phyloP scores from a whole-genome alignment of 2,329 filamentous ascomycete genomes.

The Aspergillus ochraceoroseus region DNA sequence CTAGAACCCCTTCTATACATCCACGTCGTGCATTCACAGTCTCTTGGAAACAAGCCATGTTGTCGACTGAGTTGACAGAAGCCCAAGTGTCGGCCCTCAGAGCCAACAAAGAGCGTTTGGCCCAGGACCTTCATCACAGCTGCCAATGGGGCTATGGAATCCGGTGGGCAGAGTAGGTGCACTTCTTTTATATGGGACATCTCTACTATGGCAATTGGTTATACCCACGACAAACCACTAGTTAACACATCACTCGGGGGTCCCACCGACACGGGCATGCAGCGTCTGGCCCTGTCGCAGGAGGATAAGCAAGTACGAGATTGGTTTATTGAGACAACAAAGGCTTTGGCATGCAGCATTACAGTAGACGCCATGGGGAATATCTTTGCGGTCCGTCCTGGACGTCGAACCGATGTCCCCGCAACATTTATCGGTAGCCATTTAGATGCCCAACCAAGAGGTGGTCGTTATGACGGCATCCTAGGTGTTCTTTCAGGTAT shows the following conservation, averaged over 20 bases:
- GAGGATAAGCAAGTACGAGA: slow-evolving; percentile 66
- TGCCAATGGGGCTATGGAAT: slow-evolving; percentile 64
- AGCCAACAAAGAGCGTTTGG: slow-evolving; percentile 56
- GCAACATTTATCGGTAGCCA: slow-evolving; percentile 68
- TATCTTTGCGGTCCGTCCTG: slow-evolving; percentile 67
- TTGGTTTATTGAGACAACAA: slow-evolving; percentile 66
- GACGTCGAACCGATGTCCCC: slow-evolving; percentile 52
- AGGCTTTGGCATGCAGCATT: slow-evolving; percentile 60
- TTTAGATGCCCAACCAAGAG: slow-evolving; percentile 58
- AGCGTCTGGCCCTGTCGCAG: slow-evolving; percentile 65
- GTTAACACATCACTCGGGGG: slow-evolving; percentile 20
- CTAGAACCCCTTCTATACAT: slow-evolving; percentile 5
- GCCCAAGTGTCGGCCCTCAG: slow-evolving; percentile 51
- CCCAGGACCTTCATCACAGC: slow-evolving; percentile 60
- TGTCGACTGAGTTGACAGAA: slow-evolving; percentile 46
- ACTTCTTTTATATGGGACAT: background rate
- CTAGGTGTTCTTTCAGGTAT: slow-evolving; percentile 68
- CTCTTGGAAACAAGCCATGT: slow-evolving; percentile 27
- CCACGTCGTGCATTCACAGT: slow-evolving; percentile 15
- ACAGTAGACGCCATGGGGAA: slow-evolving; percentile 74
- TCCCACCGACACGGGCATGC: slow-evolving; percentile 68
- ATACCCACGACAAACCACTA: too few relatives aligned
- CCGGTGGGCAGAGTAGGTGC: slow-evolving; percentile 61
- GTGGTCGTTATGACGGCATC: slow-evolving; percentile 55
- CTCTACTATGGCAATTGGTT: too few relatives aligned